Evolutionary conservation across 495 filamentous ascomycete species (phyloP).

Genomic region (Penicillium coprophilum): DNA sequence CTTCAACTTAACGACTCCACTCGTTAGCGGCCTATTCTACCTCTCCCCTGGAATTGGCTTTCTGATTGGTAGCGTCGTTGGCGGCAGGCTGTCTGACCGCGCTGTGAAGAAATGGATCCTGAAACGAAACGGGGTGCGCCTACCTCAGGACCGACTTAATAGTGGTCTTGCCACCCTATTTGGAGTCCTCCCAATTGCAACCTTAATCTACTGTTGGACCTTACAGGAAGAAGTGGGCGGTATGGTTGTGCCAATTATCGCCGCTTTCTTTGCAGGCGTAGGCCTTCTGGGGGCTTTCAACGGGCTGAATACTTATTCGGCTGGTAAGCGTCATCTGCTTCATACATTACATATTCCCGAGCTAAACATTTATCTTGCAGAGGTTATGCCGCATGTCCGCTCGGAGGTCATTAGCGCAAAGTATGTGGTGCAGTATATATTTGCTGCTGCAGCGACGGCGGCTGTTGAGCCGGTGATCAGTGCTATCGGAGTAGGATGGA

Average conservation of each 20-base stretch:
- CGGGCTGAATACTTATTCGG: slow-evolving; percentile 70
- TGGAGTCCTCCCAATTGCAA: slow-evolving; percentile 59
- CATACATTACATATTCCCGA: not conserved
- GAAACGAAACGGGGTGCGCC: slow-evolving; percentile 55
- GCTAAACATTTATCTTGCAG: slow-evolving; percentile 17
- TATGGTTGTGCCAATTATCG: slow-evolving; percentile 65
- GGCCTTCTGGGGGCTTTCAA: slow-evolving; percentile 72
- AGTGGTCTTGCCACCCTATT: slow-evolving; percentile 63
- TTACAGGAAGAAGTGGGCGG: slow-evolving; percentile 63
- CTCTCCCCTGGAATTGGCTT: slow-evolving; percentile 72
- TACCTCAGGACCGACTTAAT: slow-evolving; percentile 71
- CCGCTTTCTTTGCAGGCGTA: slow-evolving; percentile 66
- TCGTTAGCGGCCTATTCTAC: slow-evolving; percentile 74
- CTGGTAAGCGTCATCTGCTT: slow-evolving; percentile 55
- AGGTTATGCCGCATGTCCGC: slow-evolving; percentile 46
- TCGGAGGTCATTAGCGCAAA: slow-evolving; percentile 72
- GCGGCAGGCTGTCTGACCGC: slow-evolving; percentile 67
- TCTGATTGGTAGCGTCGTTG: slow-evolving; percentile 65
- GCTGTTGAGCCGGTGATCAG: slow-evolving; percentile 64
- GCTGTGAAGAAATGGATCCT: slow-evolving; percentile 62
- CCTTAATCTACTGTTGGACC: slow-evolving; percentile 70
- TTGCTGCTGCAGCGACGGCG: slow-evolving; percentile 63
- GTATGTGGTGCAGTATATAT: slow-evolving; percentile 69
- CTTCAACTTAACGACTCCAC: slow-evolving; percentile 64
- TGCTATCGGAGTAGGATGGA: slow-evolving; percentile 65